Evolutionary conservation across 352 stramenopile species (phyloP).

Genomic region (Globisporangium cystogenes): DNA sequence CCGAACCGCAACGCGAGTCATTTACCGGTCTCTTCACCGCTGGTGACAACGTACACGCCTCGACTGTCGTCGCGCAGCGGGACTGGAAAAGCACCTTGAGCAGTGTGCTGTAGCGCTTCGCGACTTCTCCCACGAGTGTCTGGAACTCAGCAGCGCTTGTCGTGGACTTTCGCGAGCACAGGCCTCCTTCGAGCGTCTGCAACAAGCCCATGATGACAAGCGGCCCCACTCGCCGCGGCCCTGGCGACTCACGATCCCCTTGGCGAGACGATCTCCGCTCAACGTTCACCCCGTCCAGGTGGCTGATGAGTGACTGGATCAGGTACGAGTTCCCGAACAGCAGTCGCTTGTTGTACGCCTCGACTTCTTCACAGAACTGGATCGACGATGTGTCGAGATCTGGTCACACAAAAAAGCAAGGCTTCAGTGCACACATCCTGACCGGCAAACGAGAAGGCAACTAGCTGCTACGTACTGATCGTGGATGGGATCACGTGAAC

Average conservation of each 20-base stretch:
- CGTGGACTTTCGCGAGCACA: conserved; percentile 87
- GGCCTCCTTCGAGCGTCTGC: conserved; percentile 86
- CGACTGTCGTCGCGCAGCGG: conserved; percentile 79
- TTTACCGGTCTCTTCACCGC: too few relatives aligned
- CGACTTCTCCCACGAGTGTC: conserved; percentile 48
- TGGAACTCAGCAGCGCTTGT: conserved; percentile 72
- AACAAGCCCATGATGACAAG: conserved; percentile 90
- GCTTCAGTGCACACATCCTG: neutral
- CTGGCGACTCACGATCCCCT: conserved; percentile 8
- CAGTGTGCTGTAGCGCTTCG: conserved; percentile 74
- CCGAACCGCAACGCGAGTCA: neutral
- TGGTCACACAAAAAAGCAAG: conserved; percentile 12
- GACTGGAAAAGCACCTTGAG: conserved; percentile 90
- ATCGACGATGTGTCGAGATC: conserved; percentile 41
- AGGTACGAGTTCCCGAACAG: conserved; percentile 73
- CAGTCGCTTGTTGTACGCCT: conserved; percentile 69
- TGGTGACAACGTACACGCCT: conserved; percentile 76
- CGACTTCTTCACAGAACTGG: conserved; percentile 61
- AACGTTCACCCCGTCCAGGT: conserved; percentile 55
- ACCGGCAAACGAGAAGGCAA: neutral
- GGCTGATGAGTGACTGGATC: conserved; percentile 50
- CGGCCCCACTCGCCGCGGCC: conserved; percentile 30
- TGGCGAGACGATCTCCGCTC: conserved; percentile 15
- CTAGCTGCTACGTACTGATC: conserved; percentile 28
- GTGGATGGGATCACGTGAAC: conserved; percentile 31